phyloP scores from a whole-genome alignment of 768 basidiomycete genomes.

The Psilocybe tampanensis region DNA sequence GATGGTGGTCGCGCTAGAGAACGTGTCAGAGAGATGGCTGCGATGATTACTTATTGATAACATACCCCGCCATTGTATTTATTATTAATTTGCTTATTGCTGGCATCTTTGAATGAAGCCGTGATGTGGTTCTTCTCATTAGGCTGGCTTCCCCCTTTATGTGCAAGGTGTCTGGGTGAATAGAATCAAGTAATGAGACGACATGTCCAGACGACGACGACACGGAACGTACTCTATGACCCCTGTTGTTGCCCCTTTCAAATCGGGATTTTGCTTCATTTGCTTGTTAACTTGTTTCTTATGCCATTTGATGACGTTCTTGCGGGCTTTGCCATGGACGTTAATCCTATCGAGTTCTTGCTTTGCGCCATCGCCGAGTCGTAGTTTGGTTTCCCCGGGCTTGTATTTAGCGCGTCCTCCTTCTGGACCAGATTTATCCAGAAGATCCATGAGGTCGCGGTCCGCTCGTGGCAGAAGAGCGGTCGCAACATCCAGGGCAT shows the following conservation, averaged over 20 bases:
- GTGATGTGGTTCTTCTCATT: constrained; percentile 14
- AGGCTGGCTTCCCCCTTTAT: constrained; percentile 11
- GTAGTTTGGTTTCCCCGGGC: background rate
- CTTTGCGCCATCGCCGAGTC: background rate
- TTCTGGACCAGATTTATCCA: background rate
- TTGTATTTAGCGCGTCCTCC: background rate
- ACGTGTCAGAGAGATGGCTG: too few species aligned
- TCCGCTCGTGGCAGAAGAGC: background rate
- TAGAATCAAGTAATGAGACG: background rate
- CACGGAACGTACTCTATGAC: background rate
- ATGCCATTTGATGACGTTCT: constrained; percentile 1
- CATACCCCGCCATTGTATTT: constrained; percentile 7
- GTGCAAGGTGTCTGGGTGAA: constrained; percentile 5
- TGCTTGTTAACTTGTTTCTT: constrained; percentile 11
- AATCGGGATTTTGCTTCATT: constrained; percentile 3
- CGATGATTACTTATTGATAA: too few species aligned
- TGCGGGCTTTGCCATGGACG: constrained; percentile 4
- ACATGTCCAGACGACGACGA: background rate
- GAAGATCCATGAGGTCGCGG: background rate
- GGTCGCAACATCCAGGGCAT: background rate
- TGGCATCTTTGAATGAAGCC: constrained; percentile 9
- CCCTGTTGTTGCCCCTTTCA: constrained; percentile 3
- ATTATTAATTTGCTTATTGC: background rate
- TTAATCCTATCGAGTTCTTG: constrained; percentile 2
- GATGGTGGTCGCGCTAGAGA: constrained; percentile 9